Conservation (phyloP, 805 yeast genomes). For the Clavispora asparagi region DNA sequence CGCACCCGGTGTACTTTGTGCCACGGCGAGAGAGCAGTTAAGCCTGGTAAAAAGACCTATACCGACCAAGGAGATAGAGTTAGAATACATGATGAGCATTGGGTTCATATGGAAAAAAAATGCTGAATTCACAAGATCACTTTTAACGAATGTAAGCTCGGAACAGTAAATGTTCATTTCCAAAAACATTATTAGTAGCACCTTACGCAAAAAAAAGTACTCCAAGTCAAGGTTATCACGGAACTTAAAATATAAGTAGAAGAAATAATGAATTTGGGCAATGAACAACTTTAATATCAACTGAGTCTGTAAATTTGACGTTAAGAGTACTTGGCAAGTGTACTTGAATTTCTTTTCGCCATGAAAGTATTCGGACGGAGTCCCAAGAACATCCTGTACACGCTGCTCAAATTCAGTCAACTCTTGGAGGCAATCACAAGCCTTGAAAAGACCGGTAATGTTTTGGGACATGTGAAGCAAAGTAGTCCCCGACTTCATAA, state of each 20-base stretch:
- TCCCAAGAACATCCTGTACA: conserved; percentile 7
- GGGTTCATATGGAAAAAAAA: conserved; percentile 11
- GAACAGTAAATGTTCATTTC: conserved; percentile 12
- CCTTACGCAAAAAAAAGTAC: conserved; percentile 15
- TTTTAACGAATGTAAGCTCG: conserved; percentile 9
- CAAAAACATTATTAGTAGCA: conserved; percentile 7
- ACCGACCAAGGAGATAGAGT: conserved; percentile 7
- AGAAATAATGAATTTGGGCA: conserved; percentile 14
- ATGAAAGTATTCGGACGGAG: conserved; percentile 5
- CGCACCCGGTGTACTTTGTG: background rate
- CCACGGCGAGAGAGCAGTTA: conserved; percentile 5
- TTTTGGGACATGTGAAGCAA: conserved; percentile 9
- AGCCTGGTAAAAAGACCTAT: conserved; percentile 9
- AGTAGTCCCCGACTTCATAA: conserved; percentile 3
- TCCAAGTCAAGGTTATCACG: conserved; percentile 10
- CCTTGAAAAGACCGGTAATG: conserved; percentile 3
- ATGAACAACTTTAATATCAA: conserved; percentile 8
- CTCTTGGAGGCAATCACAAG: conserved; percentile 3
- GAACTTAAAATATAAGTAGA: conserved; percentile 15
- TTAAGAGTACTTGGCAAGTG: background rate
- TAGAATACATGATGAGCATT: conserved; percentile 5
- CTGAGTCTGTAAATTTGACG: conserved; percentile 7
- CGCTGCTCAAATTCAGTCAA: conserved; percentile 8
- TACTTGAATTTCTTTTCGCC: background rate
- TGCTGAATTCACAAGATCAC: conserved; percentile 5